phyloP scores from a whole-genome alignment of 192 early-diverging fungal genomes.

The Mortierella hygrophila region DNA sequence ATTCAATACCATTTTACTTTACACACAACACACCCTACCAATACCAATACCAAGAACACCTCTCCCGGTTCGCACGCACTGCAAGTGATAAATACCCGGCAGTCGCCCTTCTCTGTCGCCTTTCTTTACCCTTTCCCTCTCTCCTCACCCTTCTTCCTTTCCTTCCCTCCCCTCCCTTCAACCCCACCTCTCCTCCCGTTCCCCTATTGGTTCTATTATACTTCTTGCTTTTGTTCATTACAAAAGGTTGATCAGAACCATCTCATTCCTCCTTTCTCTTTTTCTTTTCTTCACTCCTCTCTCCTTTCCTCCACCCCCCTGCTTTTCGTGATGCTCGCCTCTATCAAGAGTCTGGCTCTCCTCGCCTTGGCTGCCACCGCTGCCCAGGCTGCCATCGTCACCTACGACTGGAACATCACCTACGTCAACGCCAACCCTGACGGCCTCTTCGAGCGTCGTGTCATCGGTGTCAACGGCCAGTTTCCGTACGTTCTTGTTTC shows the following conservation, averaged over 20 bases:
- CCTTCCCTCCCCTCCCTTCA: conserved; percentile 29
- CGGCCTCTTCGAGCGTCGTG: conserved; percentile 71
- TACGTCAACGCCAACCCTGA: conserved; percentile 78
- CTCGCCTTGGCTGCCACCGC: conserved; percentile 49
- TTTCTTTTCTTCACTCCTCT: conserved; percentile 34
- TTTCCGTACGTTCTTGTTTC: conserved; percentile 69
- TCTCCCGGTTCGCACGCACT: background rate
- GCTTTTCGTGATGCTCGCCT: conserved; percentile 37
- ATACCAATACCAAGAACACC: background rate
- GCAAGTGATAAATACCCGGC: conserved; percentile 3
- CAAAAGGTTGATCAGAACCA: background rate
- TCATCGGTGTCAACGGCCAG: conserved; percentile 74
- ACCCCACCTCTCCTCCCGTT: conserved; percentile 24
- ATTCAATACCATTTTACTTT: background rate
- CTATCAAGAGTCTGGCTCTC: conserved; percentile 53
- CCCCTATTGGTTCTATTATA: background rate
- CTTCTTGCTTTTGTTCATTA: conserved; percentile 23
- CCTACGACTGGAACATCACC: conserved; percentile 78
- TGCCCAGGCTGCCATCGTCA: conserved; percentile 67
- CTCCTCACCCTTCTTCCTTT: conserved; percentile 17
- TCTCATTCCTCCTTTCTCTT: conserved; percentile 15
- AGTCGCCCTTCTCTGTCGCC: too few relatives aligned
- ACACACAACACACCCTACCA: background rate
- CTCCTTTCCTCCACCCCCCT: background rate
- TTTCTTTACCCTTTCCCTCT: conserved; percentile 9